A percentile compares a stretch with the other conserved stretches of the same genome.
Evolutionary conservation across 768 basidiomycete genomes (phyloP).

Genomic region (Pulveroboletus sp.): DNA sequence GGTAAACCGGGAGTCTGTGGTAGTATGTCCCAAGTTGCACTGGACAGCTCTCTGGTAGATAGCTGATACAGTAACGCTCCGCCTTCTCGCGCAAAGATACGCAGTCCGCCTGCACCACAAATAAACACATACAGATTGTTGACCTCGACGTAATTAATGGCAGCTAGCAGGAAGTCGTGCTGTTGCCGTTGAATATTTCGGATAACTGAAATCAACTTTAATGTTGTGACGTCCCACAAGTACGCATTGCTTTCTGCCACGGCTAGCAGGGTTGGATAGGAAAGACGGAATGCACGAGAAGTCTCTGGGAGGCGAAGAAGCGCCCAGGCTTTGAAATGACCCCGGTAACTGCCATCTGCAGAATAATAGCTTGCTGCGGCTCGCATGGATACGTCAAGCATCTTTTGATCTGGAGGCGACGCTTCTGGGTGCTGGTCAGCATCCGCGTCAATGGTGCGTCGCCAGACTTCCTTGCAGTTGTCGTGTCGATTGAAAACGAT

Average conservation of each 20-base stretch:
- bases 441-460: slow-evolving; percentile 38
- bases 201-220: slow-evolving; percentile 42
- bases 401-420: slow-evolving; percentile 34
- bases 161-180: slow-evolving; percentile 27
- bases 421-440: slow-evolving; percentile 15
- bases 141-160: slow-evolving; percentile 66
- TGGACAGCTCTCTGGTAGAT: slow-evolving; percentile 33
- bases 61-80: slow-evolving; percentile 45
- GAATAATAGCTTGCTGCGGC: slow-evolving; percentile 16
- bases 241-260: slow-evolving; percentile 45
- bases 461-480: slow-evolving; percentile 71
- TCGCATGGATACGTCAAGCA: slow-evolving; percentile 19
- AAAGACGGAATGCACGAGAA: slow-evolving; percentile 58
- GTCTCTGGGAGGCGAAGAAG: slow-evolving; percentile 46
- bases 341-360: slow-evolving; percentile 29
- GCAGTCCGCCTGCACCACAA: slow-evolving; percentile 46
- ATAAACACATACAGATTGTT: slow-evolving; percentile 57
- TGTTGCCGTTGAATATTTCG: slow-evolving; percentile 18
- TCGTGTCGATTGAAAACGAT: slow-evolving; percentile 64
- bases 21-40: slow-evolving; percentile 35
- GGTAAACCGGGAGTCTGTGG: slow-evolving; percentile 8
- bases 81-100: slow-evolving; percentile 51
- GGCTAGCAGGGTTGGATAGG: slow-evolving; percentile 63
- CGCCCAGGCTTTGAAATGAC: slow-evolving; percentile 64
- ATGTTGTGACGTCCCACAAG: slow-evolving; percentile 61